Base-by-base conservation (phyloP, 257 asterid species). In the Primulina eburnea region DNA sequence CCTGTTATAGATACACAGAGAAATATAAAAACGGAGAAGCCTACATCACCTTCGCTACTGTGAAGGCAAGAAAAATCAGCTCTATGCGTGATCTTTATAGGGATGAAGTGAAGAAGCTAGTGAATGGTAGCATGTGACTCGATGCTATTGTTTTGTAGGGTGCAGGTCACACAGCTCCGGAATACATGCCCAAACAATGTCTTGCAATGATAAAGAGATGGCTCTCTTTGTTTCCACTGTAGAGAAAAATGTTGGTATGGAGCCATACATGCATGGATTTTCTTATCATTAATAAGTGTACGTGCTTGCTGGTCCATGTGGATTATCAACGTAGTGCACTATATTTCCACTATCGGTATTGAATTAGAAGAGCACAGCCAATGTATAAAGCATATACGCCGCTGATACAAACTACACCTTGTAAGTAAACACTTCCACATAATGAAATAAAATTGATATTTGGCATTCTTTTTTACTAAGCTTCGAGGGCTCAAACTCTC, bases 141-240 rank as follows among this genome's bases (percentile, higher is more conserved):
- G 5, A 1, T 3, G 8, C 5, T 70, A 6, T 35, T 30, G 34
- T 14, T 12, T 4, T 38, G 32, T n/a, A 73, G 77, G 72, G 77
- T 29, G 68, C 72, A 1, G 77, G 77, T 16, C 72, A 73, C 4
- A 50, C 71, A 20, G 40, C 68, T 18, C 57, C 71, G 11, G 68
- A 73, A 12, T 66, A 40, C 63, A 66, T 30, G 1, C 77, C 77
- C 7, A 55, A 59, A 59, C 16, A 73, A 33, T 73, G 68, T 60
- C 61, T 56, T 33, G 72, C 72, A 12, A 66, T 73, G 72, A 29
- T 73, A 0, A 29, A 33, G 8, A 67, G 77, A 0, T 73, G 72
- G 77, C 50, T 66, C 57, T 58, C 68, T 8, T 40, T 18, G 3
- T 47, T 7, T 2, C 72, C 72, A 1, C 24, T 66, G 18, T 73